These are phyloP conservation scores for Atalantia buxifolia DNA, from an alignment of 345 rosid genomes.

Conservation along the genomic window DNA sequence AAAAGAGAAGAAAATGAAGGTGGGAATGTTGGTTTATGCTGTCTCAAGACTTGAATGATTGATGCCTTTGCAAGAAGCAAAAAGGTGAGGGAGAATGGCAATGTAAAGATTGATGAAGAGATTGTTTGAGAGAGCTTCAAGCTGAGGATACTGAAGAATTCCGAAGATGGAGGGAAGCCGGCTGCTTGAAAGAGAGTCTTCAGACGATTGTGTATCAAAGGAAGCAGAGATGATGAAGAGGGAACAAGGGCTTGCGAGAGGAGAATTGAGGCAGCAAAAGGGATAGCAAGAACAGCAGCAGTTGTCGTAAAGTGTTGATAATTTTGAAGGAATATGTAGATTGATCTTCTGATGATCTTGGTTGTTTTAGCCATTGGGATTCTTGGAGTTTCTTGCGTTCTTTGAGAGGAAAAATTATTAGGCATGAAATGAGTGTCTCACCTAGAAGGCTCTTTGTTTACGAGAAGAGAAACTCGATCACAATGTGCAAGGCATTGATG, in stretches of 20 bases:
- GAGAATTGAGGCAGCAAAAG: constrained; percentile 57
- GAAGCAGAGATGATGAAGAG: constrained; percentile 27
- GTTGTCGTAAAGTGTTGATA: constrained; percentile 54
- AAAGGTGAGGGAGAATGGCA: constrained; percentile 77
- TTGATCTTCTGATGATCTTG: constrained; percentile 63
- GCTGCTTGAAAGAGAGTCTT: constrained; percentile 52
- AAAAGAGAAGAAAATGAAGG: constrained; percentile 33
- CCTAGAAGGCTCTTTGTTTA: constrained; percentile 2
- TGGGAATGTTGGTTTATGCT: constrained; percentile 13
- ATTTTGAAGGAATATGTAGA: constrained; percentile 56
- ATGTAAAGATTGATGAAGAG: constrained; percentile 47
- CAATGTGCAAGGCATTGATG: constrained; percentile 8
- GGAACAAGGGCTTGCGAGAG: constrained; percentile 46
- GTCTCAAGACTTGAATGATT: constrained; percentile 32
- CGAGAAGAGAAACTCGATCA: no score
- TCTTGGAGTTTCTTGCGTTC: constrained; percentile 17
- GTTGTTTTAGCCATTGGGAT: constrained; percentile 46
- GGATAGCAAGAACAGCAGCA: constrained; percentile 52
- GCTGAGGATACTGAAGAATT: constrained; percentile 47
- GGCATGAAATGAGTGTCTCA: constrained; percentile 20
- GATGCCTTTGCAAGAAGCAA: constrained; percentile 68
- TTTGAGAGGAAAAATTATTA: constrained; percentile 4
- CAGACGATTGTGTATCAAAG: constrained; percentile 34
- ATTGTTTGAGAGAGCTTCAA: constrained; percentile 78
- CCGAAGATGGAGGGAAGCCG: constrained; percentile 58